Evolutionary conservation across 2,329 filamentous ascomycete genomes (phyloP).

Genomic region (Tolypocladium endophyticum): DNA sequence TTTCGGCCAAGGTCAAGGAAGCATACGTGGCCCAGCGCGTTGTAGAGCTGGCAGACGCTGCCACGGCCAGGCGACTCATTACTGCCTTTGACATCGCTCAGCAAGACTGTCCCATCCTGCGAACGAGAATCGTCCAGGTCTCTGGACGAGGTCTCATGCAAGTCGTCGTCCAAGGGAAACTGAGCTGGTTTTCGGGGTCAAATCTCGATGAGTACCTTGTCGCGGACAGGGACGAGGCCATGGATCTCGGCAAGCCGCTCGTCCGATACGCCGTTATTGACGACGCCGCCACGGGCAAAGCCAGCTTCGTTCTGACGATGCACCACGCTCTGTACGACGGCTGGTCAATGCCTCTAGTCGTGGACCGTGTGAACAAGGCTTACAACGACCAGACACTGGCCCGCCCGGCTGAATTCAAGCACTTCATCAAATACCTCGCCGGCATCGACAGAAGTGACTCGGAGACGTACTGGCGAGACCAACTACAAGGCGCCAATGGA

Average conservation of each 20-base stretch:
- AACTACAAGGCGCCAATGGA: conserved; percentile 31
- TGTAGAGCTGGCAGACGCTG: conserved; percentile 25
- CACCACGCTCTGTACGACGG: conserved; percentile 49
- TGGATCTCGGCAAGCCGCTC: conserved; percentile 34
- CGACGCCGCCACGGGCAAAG: conserved; percentile 17
- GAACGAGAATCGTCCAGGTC: conserved; percentile 38
- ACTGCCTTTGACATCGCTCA: conserved; percentile 30
- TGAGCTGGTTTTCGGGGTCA: conserved; percentile 21
- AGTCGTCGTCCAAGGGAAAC: conserved; percentile 30
- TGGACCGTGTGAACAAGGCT: conserved; percentile 35
- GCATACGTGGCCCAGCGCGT: conserved; percentile 43
- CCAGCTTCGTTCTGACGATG: conserved; percentile 40
- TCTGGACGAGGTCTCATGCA: conserved; percentile 33
- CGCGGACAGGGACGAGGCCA: conserved; percentile 25
- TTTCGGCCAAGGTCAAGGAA: conserved; percentile 38
- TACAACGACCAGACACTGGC: conserved; percentile 22
- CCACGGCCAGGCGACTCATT: conserved; percentile 26
- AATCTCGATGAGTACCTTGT: conserved; percentile 29
- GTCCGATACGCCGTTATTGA: conserved; percentile 33
- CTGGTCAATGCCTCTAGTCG: conserved; percentile 41
- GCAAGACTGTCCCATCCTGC: conserved; percentile 28
- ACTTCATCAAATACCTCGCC: conserved; percentile 37
- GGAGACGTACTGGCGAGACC: conserved; percentile 35
- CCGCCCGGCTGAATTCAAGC: conserved; percentile 32
- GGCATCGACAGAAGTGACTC: conserved; percentile 26